Percentiles rank a stretch among this genome's conserved stretches.
These are phyloP conservation scores for Xylaria acuta DNA, from an alignment of 495 filamentous ascomycete genomes.

Conservation along the genomic window DNA sequence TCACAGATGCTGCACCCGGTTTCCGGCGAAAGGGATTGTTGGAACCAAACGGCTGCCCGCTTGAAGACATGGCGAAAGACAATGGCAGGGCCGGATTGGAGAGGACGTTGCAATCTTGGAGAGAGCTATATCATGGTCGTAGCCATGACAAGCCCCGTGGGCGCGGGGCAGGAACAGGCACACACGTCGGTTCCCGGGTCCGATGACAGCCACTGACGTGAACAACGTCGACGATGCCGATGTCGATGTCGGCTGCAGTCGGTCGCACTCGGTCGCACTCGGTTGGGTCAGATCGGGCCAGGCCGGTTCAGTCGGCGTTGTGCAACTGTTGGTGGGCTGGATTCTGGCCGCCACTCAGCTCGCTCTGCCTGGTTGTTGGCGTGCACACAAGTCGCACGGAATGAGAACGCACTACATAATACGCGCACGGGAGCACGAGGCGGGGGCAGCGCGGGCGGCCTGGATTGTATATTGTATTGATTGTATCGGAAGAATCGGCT, in stretches of 20 bases:
- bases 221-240: neutral
- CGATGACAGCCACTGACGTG: neutral
- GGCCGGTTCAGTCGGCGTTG: constrained; percentile 4
- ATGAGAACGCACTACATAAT: constrained; percentile 11
- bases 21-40: constrained; percentile 59
- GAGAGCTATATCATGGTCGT: constrained; percentile 35
- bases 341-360: neutral
- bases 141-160: constrained; percentile 37
- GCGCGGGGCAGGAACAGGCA: constrained; percentile 13
- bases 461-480: neutral
- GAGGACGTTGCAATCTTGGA: constrained; percentile 10
- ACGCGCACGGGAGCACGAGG: neutral
- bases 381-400: constrained; percentile 11
- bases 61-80: constrained; percentile 27
- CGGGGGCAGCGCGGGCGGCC: neutral
- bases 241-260: neutral
- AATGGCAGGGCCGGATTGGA: constrained; percentile 5
- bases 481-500: constrained; percentile 17
- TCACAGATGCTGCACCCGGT: constrained; percentile 25
- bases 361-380: constrained; percentile 2
- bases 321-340: constrained; percentile 1
- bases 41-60: constrained; percentile 44
- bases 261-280: constrained; percentile 1
- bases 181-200: neutral
- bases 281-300: neutral